Percentiles rank a stretch among this genome's conserved stretches.
phyloP scores from a whole-genome alignment of 768 basidiomycete genomes.

The Pleurotus tuber-regium region DNA sequence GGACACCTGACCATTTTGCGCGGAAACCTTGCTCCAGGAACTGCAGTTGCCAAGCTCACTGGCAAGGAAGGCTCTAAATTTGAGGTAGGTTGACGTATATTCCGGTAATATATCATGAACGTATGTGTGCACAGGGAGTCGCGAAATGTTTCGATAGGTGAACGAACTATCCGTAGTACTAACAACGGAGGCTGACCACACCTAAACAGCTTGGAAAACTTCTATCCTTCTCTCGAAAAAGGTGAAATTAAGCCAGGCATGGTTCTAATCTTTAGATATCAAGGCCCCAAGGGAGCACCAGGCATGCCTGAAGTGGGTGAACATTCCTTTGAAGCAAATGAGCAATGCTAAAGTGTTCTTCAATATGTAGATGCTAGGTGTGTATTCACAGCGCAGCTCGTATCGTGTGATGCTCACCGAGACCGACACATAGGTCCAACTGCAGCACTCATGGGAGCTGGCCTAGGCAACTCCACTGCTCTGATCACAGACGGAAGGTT shows the following conservation, averaged over 20 bases:
- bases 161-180: no score
- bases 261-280: conserved; percentile 82
- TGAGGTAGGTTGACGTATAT: conserved; percentile 45
- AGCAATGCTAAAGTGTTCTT: no score
- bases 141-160: conserved; percentile 80
- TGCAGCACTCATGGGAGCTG: conserved; percentile 81
- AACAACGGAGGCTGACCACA: neutral
- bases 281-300: conserved; percentile 88
- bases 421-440: no score
- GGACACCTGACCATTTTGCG: conserved; percentile 87
- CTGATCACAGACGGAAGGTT: conserved; percentile 90
- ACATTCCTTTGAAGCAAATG: neutral
- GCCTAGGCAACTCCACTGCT: conserved; percentile 72
- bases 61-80: conserved; percentile 89
- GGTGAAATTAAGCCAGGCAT: conserved; percentile 76
- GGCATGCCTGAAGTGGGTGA: conserved; percentile 78
- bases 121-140: conserved; percentile 43
- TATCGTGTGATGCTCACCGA: no score
- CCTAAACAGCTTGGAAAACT: conserved; percentile 51
- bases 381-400: no score
- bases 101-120: conserved; percentile 6
- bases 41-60: conserved; percentile 89
- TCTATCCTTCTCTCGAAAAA: conserved; percentile 70
- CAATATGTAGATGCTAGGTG: conserved; percentile 17
- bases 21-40: conserved; percentile 86